phyloP scores from a whole-genome alignment of 352 stramenopile genomes.

The Globisporangium orthogonon region DNA sequence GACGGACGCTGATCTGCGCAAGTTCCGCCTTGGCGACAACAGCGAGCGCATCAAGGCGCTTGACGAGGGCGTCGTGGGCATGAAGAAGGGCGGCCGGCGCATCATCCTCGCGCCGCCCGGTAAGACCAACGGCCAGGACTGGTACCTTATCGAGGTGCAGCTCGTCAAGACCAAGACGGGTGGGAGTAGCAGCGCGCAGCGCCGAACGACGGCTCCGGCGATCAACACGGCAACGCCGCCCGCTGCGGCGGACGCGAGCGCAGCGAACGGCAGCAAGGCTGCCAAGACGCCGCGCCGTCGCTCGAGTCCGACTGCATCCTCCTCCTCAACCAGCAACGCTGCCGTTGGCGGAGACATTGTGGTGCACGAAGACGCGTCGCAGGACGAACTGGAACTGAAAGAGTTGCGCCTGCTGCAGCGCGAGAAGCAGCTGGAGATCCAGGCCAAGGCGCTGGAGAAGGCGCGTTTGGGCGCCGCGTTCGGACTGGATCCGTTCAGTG shows the following conservation, averaged over 20 bases:
- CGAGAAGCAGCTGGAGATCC: conserved; percentile 46
- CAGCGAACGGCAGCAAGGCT: conserved; percentile 9
- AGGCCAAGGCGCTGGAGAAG: conserved; percentile 35
- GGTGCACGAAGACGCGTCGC: conserved; percentile 32
- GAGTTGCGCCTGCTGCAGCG: conserved; percentile 43
- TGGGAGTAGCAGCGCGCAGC: conserved; percentile 13
- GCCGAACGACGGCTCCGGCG: conserved; percentile 24
- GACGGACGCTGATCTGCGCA: conserved; percentile 38
- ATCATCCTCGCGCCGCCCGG: conserved; percentile 81
- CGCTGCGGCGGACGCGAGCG: background rate
- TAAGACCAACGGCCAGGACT: conserved; percentile 78
- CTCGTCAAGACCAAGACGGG: conserved; percentile 67
- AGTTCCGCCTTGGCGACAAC: conserved; percentile 73
- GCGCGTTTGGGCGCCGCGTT: conserved; percentile 15
- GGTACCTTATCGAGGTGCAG: conserved; percentile 77
- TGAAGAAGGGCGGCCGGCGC: conserved; percentile 85
- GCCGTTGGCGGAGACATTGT: conserved; percentile 33
- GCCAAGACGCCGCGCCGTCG: conserved; percentile 26
- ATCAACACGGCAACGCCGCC: conserved; percentile 13
- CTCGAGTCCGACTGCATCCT: conserved; percentile 21
- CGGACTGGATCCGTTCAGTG: conserved; percentile 16
- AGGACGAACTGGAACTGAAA: conserved; percentile 53
- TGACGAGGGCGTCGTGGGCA: conserved; percentile 84
- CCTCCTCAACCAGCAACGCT: conserved; percentile 7
- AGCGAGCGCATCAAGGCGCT: conserved; percentile 83